Conservation (phyloP, 352 stramenopile species). For the Globisporangium carolinianum region DNA sequence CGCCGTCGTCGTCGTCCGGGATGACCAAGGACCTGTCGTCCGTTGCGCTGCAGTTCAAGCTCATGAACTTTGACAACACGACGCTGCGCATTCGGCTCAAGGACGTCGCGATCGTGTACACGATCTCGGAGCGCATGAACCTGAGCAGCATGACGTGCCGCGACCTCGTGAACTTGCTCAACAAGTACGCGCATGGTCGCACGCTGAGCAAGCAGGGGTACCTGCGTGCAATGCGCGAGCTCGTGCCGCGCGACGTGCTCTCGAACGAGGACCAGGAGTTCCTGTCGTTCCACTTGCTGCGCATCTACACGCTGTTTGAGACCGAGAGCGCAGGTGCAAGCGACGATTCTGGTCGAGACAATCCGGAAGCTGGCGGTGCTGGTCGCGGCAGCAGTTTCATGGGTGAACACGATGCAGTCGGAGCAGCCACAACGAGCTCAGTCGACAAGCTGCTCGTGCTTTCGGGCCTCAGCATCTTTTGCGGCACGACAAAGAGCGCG, state of each 20-base stretch:
- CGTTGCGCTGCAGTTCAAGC: constrained; percentile 78
- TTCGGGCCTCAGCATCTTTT: constrained; percentile 90
- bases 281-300: constrained; percentile 78
- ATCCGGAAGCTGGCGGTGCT: constrained; percentile 9
- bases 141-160: constrained; percentile 62
- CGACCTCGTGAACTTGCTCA: constrained; percentile 59
- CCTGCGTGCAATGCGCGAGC: constrained; percentile 66
- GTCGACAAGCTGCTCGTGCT: constrained; percentile 69
- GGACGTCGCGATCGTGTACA: constrained; percentile 84
- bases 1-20: constrained; percentile 30
- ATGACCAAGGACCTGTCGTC: constrained; percentile 54
- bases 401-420: constrained; percentile 13
- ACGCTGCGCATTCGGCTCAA: constrained; percentile 75
- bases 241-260: constrained; percentile 61
- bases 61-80: constrained; percentile 83
- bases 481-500: constrained; percentile 91
- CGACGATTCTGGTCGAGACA: constrained; percentile 11
- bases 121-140: constrained; percentile 79
- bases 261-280: constrained; percentile 86
- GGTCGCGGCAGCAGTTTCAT: constrained; percentile 15
- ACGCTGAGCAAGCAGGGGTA: constrained; percentile 70
- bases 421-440: constrained; percentile 28
- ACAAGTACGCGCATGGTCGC: constrained; percentile 60
- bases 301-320: constrained; percentile 80
- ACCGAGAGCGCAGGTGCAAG: constrained; percentile 51